A percentile compares a stretch with the other conserved stretches of the same genome.
These are phyloP conservation scores for Picochlorum sp. DNA, from an alignment of 139 green algal genomes.

Conservation along the genomic window DNA sequence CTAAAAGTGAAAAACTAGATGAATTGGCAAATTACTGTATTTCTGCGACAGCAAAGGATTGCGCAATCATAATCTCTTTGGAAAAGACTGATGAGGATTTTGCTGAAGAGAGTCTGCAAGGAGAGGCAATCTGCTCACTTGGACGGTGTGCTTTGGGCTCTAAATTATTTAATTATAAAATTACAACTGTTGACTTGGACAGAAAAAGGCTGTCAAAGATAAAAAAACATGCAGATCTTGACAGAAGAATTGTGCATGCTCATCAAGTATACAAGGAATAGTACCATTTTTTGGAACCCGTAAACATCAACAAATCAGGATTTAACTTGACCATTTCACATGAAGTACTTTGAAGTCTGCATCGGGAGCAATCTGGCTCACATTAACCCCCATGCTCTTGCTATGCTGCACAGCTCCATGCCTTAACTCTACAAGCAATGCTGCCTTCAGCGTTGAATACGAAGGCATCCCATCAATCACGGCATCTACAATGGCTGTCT, in stretches of 20 bases:
- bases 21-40: conserved; percentile 54
- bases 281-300: too few relatives aligned
- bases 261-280: background rate
- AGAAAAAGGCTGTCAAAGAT: conserved; percentile 59
- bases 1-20: conserved; percentile 5
- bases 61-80: conserved; percentile 65
- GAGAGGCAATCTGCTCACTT: background rate
- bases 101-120: too few relatives aligned
- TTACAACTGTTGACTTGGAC: conserved; percentile 68
- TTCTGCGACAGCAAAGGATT: conserved; percentile 73
- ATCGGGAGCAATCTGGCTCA: conserved; percentile 25
- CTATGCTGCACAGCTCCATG: conserved; percentile 32
- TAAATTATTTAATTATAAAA: conserved; percentile 4
- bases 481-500: conserved; percentile 50
- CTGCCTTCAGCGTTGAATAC: conserved; percentile 40
- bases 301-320: too few relatives aligned
- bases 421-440: conserved; percentile 51
- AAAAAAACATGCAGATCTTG: conserved; percentile 37
- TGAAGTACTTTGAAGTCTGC: conserved; percentile 18
- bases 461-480: conserved; percentile 44
- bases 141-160: background rate
- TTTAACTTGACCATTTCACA: conserved; percentile 1
- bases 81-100: conserved; percentile 3
- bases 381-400: conserved; percentile 5
- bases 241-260: conserved; percentile 29